These are phyloP conservation scores for Ascocoryne sarcoides DNA, from an alignment of 2,329 filamentous ascomycete genomes.

Conservation along the genomic window DNA sequence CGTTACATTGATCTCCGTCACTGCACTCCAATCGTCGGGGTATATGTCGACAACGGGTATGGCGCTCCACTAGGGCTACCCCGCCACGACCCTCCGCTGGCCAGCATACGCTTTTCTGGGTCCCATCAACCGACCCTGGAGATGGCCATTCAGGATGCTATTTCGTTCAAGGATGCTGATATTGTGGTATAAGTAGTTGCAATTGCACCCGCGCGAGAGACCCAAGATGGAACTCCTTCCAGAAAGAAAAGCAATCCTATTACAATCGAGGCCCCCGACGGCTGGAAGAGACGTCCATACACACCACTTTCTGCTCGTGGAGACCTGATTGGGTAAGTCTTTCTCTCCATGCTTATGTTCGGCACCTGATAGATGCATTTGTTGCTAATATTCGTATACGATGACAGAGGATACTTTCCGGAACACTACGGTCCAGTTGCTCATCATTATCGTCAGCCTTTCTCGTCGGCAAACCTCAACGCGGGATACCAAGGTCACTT, in stretches of 20 bases:
- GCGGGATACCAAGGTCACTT: not conserved
- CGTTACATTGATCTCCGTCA: no score
- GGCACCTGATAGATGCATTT: no score
- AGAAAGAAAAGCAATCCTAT: conserved; percentile 39
- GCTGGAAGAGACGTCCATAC: conserved; percentile 34
- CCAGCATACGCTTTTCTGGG: no score
- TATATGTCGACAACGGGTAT: conserved; percentile 15
- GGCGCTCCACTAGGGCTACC: conserved; percentile 13
- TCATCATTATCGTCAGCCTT: conserved; percentile 21
- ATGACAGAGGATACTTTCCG: conserved; percentile 56
- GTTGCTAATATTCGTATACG: no score
- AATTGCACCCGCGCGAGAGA: not conserved
- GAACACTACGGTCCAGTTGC: conserved; percentile 46
- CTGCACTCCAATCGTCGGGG: no score
- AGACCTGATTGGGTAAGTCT: conserved; percentile 47
- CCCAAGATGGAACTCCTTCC: conserved; percentile 12
- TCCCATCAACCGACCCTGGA: no score
- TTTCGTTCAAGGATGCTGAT: conserved; percentile 4
- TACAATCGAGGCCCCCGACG: conserved; percentile 35
- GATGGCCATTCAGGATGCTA: no score
- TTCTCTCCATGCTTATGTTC: conserved; percentile 1
- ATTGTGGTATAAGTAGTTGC: conserved; percentile 6
- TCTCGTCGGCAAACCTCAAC: conserved; percentile 11
- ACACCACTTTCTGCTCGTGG: conserved; percentile 45
- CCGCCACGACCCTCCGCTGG: conserved; percentile 10